Evolutionary conservation across 148 eudicot species (phyloP).

Genomic region (Spergularia marina): DNA sequence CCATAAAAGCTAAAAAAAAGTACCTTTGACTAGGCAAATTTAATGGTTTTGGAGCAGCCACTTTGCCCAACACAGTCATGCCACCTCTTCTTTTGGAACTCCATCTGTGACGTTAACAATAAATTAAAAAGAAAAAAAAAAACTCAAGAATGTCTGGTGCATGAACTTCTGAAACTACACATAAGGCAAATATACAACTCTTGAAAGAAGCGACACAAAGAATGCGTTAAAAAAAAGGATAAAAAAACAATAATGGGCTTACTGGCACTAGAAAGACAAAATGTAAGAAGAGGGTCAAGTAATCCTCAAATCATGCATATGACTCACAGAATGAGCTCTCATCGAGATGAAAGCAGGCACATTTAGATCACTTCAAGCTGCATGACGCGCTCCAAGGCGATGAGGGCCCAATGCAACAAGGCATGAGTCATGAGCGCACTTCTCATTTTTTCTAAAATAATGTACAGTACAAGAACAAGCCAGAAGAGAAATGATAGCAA

Average conservation of each 20-base stretch:
- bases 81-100: slow-evolving; percentile 86
- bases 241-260: not conserved
- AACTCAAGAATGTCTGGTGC: not conserved
- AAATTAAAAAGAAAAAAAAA: not conserved
- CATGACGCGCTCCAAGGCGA: no score
- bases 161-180: not conserved
- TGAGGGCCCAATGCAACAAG: no score
- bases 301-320: not conserved
- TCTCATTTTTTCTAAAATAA: no score
- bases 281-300: not conserved
- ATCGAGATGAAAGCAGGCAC: not conserved
- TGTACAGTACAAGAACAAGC: not conserved
- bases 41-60: slow-evolving; percentile 96
- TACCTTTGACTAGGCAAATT: slow-evolving; percentile 99
- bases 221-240: not conserved
- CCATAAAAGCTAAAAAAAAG: not conserved
- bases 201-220: not conserved
- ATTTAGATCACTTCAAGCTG: not conserved
- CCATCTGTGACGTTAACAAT: slow-evolving; percentile 53
- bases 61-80: slow-evolving; percentile 96
- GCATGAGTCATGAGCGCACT: no score
- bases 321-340: not conserved
- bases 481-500: no score
- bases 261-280: not conserved
- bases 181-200: not conserved